Evolutionary conservation across 164 flowering plant genomes (phyloP).

Genomic region (Chimonanthus praecox): DNA sequence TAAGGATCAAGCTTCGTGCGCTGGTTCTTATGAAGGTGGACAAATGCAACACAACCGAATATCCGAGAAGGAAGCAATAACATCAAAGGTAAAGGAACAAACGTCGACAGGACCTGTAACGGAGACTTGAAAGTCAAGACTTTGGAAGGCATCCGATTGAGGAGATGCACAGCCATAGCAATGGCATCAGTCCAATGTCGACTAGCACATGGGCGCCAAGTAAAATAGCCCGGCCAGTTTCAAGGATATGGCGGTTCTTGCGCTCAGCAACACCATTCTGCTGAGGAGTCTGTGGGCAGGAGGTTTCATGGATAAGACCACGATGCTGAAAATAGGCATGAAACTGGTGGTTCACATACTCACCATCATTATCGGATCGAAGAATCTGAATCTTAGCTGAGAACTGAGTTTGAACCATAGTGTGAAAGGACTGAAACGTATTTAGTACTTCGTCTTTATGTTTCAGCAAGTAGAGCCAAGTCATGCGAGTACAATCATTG

Average conservation of each 20-base stretch:
- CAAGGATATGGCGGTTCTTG: background rate
- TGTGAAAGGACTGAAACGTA: background rate
- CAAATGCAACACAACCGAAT: background rate
- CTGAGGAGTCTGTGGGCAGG: background rate
- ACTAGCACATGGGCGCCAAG: constrained; percentile 1
- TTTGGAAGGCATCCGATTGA: no score
- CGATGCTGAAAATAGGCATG: background rate
- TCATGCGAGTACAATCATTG: constrained; percentile 8
- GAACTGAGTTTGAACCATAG: background rate
- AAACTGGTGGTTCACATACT: background rate
- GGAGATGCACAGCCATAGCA: background rate
- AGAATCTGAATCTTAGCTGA: background rate
- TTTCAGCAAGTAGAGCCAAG: background rate
- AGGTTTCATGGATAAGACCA: constrained; percentile 3
- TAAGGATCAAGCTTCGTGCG: no score
- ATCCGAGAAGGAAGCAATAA: background rate
- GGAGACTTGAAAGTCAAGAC: no score
- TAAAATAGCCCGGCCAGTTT: background rate
- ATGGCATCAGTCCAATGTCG: background rate
- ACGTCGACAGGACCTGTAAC: no score
- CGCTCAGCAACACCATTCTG: background rate
- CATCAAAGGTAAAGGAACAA: no score
- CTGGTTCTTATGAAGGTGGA: background rate
- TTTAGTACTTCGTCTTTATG: background rate
- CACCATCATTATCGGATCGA: background rate